Percentiles rank a stretch among this genome's conserved stretches.
Evolutionary conservation across 83 land plant species (phyloP).

Genomic region (Thuja plicata): DNA sequence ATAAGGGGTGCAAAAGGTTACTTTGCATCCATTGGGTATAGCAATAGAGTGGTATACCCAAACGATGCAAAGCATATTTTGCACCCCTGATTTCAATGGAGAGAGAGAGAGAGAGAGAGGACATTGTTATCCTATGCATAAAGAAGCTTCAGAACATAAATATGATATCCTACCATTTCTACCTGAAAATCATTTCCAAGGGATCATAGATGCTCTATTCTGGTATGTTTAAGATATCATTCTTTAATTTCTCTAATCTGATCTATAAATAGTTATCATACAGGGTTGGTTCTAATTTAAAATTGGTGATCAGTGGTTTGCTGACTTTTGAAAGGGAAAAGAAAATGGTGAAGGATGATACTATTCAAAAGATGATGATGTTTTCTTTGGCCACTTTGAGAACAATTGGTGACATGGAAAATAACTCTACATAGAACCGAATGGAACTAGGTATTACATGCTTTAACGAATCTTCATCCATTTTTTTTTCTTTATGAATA

Average conservation of each 20-base stretch:
- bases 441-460: constrained; percentile 62
- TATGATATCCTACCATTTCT: too few relatives aligned
- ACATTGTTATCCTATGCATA: too few relatives aligned
- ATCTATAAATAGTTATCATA: not conserved
- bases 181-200: too few relatives aligned
- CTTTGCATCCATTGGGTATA: too few relatives aligned
- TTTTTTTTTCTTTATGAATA: not conserved
- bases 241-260: not conserved
- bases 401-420: constrained; percentile 82
- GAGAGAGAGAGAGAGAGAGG: too few relatives aligned
- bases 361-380: constrained; percentile 67
- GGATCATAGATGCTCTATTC: too few relatives aligned
- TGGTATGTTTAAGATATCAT: not conserved
- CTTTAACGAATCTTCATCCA: not conserved
- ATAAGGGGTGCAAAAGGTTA: too few relatives aligned
- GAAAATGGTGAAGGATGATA: constrained; percentile 88
- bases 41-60: too few relatives aligned
- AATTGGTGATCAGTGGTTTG: constrained; percentile 79
- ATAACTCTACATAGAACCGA: constrained; percentile 44
- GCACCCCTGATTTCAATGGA: too few relatives aligned
- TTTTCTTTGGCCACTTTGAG: constrained; percentile 73
- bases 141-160: too few relatives aligned
- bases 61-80: too few relatives aligned
- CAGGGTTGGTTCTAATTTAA: constrained; percentile 94
- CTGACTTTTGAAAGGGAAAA: constrained; percentile 80